Percentiles rank a stretch among this genome's conserved stretches.
Conservation (phyloP, 2,329 filamentous ascomycete species). For the Paecilomyces formosus region DNA sequence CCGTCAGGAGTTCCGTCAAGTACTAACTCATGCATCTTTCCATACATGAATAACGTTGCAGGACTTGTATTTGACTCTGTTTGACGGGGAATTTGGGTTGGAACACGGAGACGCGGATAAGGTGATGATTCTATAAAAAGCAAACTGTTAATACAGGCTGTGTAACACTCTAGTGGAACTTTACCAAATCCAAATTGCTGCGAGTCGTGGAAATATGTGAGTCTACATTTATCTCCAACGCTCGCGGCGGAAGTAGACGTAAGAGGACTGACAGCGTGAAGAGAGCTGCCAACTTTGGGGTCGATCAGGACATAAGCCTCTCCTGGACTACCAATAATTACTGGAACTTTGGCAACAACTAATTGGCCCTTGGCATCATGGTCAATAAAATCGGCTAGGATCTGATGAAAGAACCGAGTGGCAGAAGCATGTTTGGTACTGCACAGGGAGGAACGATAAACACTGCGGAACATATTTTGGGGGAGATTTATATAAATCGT, state of each 20-base stretch:
- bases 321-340: slow-evolving; percentile 15
- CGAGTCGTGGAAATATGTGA: slow-evolving; percentile 19
- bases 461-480: too few species aligned
- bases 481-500: too few species aligned
- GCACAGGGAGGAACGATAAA: too few species aligned
- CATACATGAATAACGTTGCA: slow-evolving; percentile 14
- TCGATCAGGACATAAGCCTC: slow-evolving; percentile 16
- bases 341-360: slow-evolving; percentile 8
- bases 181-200: slow-evolving; percentile 18
- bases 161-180: slow-evolving; percentile 2
- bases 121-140: too few species aligned
- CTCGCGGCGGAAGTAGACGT: slow-evolving; percentile 5
- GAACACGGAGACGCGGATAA: slow-evolving; percentile 11
- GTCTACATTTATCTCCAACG: slow-evolving; percentile 14
- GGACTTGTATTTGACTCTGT: slow-evolving; percentile 16
- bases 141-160: too few species aligned
- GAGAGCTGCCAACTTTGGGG: slow-evolving; percentile 11
- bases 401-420: too few species aligned
- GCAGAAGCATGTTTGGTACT: too few species aligned
- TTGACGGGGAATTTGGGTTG: slow-evolving; percentile 11
- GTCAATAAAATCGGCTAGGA: too few species aligned
- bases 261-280: slow-evolving; percentile 7
- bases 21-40: slow-evolving; percentile 19
- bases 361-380: too few species aligned
- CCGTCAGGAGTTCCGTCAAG: slow-evolving; percentile 18